Conservation (phyloP, 2,329 filamentous ascomycete genomes). For the Trichoderma sp. region DNA sequence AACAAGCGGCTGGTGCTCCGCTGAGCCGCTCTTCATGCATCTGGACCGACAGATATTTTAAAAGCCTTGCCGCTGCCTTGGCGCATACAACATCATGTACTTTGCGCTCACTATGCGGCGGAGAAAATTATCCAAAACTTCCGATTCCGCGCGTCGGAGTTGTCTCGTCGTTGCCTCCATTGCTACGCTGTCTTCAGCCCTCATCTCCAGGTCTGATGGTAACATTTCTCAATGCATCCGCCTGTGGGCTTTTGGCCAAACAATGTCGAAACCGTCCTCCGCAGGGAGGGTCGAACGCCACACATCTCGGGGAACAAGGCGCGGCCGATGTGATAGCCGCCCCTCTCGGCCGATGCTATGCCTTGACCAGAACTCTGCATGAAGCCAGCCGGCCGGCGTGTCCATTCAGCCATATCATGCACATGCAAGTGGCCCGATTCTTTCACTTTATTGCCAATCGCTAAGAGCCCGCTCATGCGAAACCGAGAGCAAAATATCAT, state of each 20-base stretch:
- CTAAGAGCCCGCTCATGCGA: not conserved
- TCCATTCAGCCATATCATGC: conserved; percentile 4
- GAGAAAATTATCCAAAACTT: not conserved
- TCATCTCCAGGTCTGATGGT: not conserved
- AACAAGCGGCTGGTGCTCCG: not conserved
- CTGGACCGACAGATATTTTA: not conserved
- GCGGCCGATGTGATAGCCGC: conserved; percentile 17
- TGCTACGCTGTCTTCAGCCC: not conserved
- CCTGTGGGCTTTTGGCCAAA: conserved; percentile 22
- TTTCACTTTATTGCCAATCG: conserved; percentile 11
- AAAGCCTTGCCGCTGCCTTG: not conserved
- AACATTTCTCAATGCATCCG: not conserved
- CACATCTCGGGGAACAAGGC: conserved; percentile 13
- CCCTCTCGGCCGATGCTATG: conserved; percentile 17
- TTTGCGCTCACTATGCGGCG: not conserved
- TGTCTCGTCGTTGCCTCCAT: not conserved
- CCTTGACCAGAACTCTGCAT: not conserved
- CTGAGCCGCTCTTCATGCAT: not conserved
- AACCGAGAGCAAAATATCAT: not conserved
- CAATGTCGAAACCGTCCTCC: conserved; percentile 10
- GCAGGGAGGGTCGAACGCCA: conserved; percentile 25
- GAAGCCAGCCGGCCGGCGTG: not conserved
- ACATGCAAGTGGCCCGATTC: not conserved
- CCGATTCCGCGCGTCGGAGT: not conserved
- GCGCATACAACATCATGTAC: too few relatives aligned